phyloP scores from a whole-genome alignment of 2,329 filamentous ascomycete species.

The Phyllosticta paracitricarpa region DNA sequence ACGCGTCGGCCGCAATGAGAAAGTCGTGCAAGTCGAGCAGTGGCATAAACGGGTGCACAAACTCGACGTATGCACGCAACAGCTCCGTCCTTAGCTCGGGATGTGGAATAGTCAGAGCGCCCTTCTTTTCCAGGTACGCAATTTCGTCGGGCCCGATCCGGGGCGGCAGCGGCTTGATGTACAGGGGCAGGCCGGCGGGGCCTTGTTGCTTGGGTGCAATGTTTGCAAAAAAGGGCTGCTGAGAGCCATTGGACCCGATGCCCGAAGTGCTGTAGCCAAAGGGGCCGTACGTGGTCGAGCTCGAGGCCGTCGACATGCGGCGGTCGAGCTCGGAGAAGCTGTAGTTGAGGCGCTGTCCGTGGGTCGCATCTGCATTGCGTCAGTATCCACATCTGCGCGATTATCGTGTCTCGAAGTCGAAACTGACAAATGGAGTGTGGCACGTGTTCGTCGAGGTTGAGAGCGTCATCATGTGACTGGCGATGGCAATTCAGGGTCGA shows the following conservation, averaged over 20 bases:
- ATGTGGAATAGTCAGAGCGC: conserved; percentile 68
- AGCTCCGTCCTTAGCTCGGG: conserved; percentile 66
- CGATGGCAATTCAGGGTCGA: conserved; percentile 18
- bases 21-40: conserved; percentile 60
- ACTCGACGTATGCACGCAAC: conserved; percentile 74
- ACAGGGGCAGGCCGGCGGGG: conserved; percentile 46
- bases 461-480: conserved; percentile 19
- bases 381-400: not conserved
- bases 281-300: not conserved
- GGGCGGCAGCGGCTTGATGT: conserved; percentile 68
- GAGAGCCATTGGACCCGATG: conserved; percentile 4
- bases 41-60: conserved; percentile 90
- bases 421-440: conserved; percentile 55
- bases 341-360: conserved; percentile 31
- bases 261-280: conserved; percentile 27
- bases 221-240: conserved; percentile 32
- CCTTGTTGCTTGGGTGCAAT: conserved; percentile 35
- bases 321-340: conserved; percentile 35
- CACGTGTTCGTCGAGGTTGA: conserved; percentile 46
- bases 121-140: conserved; percentile 72
- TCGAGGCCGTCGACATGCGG: conserved; percentile 27
- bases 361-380: conserved; percentile 35
- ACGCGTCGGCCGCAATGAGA: conserved; percentile 49
- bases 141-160: conserved; percentile 75
- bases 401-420: not conserved